A percentile compares a stretch with the other conserved stretches of the same genome.
These are phyloP conservation scores for Neofusicoccum sp. DNA, from an alignment of 2,329 filamentous ascomycete species.

Conservation along the genomic window DNA sequence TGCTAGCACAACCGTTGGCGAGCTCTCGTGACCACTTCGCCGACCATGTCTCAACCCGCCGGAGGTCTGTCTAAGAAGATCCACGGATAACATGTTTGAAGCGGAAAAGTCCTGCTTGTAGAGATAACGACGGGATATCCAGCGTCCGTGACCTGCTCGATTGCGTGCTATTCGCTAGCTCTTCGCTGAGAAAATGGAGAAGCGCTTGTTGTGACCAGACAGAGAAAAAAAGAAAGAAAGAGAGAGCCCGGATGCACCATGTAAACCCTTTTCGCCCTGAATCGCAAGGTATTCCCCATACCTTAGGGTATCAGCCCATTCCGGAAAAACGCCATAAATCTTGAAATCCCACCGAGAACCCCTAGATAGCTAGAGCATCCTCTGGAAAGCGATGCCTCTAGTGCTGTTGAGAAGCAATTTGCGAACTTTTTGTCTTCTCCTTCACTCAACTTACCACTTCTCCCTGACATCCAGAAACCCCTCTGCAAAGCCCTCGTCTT, in stretches of 20 bases:
- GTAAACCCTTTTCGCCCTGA: neutral
- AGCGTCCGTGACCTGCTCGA: constrained; percentile 8
- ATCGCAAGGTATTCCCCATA: constrained; percentile 6
- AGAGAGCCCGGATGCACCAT: neutral
- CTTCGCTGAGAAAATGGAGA: neutral
- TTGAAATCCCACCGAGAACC: neutral
- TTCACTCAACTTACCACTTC: neutral
- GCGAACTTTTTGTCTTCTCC: neutral
- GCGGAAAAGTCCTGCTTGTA: neutral
- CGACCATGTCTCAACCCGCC: neutral
- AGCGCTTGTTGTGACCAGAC: neutral
- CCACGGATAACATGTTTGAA: neutral
- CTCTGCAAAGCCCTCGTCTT: constrained; percentile 32
- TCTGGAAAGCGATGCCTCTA: neutral
- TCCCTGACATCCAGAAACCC: constrained; percentile 18
- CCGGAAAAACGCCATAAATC: constrained; percentile 7
- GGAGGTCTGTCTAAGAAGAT: neutral
- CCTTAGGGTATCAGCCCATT: constrained; percentile 16
- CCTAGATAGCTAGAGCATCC: neutral
- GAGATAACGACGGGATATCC: neutral
- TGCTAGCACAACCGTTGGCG: neutral
- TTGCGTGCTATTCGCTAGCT: neutral
- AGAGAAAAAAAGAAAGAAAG: too few species aligned
- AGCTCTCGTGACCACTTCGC: neutral
- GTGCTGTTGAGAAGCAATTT: constrained; percentile 2